Percentiles rank a stretch among this genome's conserved stretches.
Conservation (phyloP, 208 protist genomes). For the Willaertia magna region DNA sequence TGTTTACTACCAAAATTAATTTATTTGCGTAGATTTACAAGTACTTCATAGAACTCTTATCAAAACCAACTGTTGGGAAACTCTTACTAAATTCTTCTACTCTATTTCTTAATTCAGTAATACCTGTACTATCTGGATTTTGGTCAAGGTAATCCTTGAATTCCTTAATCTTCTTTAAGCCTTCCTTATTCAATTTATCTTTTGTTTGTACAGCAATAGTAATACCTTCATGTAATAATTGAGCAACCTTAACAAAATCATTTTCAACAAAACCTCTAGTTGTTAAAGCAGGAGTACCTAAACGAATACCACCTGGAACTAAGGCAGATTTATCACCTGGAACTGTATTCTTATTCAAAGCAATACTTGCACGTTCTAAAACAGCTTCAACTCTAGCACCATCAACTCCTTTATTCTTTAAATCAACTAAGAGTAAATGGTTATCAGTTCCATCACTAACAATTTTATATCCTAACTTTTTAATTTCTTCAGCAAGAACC, state of each 20-base stretch:
- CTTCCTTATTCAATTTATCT: neutral
- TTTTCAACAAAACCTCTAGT: conserved; percentile 29
- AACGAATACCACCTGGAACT: conserved; percentile 42
- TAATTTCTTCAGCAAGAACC: conserved; percentile 13
- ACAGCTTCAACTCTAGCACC: conserved; percentile 24
- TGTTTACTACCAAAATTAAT: too few species aligned
- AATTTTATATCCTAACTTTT: conserved; percentile 12
- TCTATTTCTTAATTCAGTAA: neutral
- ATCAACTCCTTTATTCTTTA: conserved; percentile 17
- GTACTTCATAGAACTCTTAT: neutral
- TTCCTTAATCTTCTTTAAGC: conserved; percentile 26
- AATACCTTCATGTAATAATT: conserved; percentile 35
- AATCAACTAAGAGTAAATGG: conserved; percentile 35
- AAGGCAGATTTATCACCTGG: conserved; percentile 44
- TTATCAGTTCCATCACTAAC: conserved; percentile 38
- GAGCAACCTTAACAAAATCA: conserved; percentile 37
- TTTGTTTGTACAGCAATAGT: conserved; percentile 25
- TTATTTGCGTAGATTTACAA: too few species aligned
- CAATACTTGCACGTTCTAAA: conserved; percentile 40
- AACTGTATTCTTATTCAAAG: conserved; percentile 56
- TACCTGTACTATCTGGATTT: neutral
- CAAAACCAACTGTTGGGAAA: conserved; percentile 6
- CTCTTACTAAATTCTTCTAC: neutral
- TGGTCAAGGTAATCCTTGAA: conserved; percentile 17
- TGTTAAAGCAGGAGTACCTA: conserved; percentile 48